Conservation (phyloP, 371 early-diverging fungal genomes). For the Zychaea mexicana region DNA sequence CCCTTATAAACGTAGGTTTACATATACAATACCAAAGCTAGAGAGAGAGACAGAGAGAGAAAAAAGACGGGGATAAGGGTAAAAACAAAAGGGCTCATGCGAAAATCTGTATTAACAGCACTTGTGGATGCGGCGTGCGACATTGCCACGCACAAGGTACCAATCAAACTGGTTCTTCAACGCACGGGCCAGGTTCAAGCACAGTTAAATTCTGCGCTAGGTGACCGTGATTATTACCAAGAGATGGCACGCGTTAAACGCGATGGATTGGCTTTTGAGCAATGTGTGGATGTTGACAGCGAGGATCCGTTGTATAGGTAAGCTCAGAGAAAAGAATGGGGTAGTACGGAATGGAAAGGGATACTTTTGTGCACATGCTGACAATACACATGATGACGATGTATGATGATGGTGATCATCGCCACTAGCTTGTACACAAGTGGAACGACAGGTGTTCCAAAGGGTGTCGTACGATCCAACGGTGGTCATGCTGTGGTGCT, state of each 20-base stretch:
- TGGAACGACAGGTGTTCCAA: slow-evolving; percentile 85
- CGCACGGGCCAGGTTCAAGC: slow-evolving; percentile 55
- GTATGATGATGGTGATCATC: too few relatives aligned
- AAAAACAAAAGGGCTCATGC: neutral
- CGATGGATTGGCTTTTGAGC: slow-evolving; percentile 32
- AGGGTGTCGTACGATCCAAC: slow-evolving; percentile 90
- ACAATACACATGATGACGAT: too few relatives aligned
- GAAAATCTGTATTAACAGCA: slow-evolving; percentile 36
- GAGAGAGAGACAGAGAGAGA: neutral
- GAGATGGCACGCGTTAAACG: slow-evolving; percentile 50
- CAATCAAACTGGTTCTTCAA: slow-evolving; percentile 59
- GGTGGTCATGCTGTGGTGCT: slow-evolving; percentile 90
- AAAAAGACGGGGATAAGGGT: too few relatives aligned
- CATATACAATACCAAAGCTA: neutral
- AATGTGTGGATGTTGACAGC: slow-evolving; percentile 74
- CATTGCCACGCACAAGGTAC: slow-evolving; percentile 55
- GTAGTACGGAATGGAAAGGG: neutral
- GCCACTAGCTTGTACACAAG: slow-evolving; percentile 90
- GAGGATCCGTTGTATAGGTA: slow-evolving; percentile 83
- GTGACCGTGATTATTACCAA: slow-evolving; percentile 65
- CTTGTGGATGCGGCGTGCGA: slow-evolving; percentile 67
- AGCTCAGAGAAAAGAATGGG: too few relatives aligned
- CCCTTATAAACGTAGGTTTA: slow-evolving; percentile 60
- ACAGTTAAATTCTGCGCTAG: slow-evolving; percentile 43
- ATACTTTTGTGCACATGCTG: too few relatives aligned